phyloP scores from a whole-genome alignment of 129 eudicot genomes.

The Flaveria robusta region DNA sequence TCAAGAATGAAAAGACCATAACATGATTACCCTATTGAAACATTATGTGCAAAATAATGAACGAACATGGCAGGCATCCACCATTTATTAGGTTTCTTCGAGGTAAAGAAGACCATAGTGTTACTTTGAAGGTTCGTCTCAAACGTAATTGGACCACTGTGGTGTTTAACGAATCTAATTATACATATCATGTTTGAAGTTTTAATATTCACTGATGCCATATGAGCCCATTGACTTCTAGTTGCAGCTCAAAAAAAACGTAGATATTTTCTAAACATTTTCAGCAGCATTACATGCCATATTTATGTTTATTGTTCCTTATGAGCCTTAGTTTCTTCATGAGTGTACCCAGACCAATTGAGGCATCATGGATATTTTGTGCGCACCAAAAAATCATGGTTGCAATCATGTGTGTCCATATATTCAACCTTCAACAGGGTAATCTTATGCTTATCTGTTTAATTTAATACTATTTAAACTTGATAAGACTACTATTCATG shows the following conservation, averaged over 20 bases:
- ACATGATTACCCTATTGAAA: background rate
- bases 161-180: background rate
- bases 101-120: background rate
- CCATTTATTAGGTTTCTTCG: background rate
- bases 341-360: background rate
- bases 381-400: background rate
- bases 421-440: background rate
- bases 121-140: background rate
- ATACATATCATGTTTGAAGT: background rate
- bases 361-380: background rate
- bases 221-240: background rate
- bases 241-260: background rate
- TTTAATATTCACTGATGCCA: background rate
- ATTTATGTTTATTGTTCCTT: background rate
- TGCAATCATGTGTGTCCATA: background rate
- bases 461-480: background rate
- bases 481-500: background rate
- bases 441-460: background rate
- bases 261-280: background rate
- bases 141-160: background rate
- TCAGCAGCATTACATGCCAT: background rate
- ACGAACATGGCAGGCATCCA: background rate
- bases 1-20: background rate
- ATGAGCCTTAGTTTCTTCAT: background rate
- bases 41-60: background rate